Percentiles rank a stretch among this genome's conserved stretches.
Conservation (phyloP, 371 early-diverging fungal species). For the Catenaria anguillulae region DNA sequence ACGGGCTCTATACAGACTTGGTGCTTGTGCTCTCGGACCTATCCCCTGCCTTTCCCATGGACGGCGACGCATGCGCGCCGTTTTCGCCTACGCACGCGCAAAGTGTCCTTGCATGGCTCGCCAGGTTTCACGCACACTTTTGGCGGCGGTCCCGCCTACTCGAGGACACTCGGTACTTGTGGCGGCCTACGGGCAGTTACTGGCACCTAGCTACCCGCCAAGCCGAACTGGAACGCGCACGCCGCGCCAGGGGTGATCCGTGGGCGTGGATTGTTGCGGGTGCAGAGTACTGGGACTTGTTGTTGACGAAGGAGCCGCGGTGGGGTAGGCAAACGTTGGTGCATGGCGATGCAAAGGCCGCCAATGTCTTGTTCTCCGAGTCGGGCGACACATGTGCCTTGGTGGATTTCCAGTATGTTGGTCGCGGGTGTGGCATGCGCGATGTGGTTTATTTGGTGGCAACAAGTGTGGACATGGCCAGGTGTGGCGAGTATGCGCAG, state of each 20-base stretch:
- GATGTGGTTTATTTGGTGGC: background rate
- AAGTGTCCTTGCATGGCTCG: background rate
- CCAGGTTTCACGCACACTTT: background rate
- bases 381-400: background rate
- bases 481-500: background rate
- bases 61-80: background rate
- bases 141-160: too few species aligned
- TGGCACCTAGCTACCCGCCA: slow-evolving; percentile 1
- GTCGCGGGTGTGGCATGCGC: background rate
- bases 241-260: background rate
- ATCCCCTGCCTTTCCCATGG: background rate
- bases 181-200: background rate
- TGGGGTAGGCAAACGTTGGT: background rate
- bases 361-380: background rate
- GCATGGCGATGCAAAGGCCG: slow-evolving; percentile 3
- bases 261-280: background rate
- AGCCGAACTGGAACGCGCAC: background rate
- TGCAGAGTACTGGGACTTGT: background rate
- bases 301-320: background rate
- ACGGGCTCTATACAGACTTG: background rate
- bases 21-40: background rate
- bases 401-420: slow-evolving; percentile 4
- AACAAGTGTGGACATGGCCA: background rate
- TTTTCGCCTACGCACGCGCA: background rate
- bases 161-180: too few species aligned